Percentiles rank a stretch among this genome's conserved stretches.
Evolutionary conservation across 768 basidiomycete species (phyloP).

Genomic region (Macrolepiota fuliginosa): DNA sequence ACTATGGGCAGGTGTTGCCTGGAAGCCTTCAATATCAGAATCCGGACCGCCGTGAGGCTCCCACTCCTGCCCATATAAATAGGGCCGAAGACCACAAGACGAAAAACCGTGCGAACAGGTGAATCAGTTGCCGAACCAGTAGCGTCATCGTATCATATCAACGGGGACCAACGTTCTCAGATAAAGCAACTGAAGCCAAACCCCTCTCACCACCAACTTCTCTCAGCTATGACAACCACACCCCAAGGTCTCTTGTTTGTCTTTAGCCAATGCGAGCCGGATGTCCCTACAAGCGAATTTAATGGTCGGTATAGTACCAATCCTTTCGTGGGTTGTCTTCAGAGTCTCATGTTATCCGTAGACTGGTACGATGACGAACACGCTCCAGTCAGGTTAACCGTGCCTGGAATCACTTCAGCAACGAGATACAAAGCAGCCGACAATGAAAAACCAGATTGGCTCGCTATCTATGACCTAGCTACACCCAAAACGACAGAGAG

Average conservation of each 20-base stretch:
- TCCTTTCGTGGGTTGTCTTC: not conserved
- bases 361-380: slow-evolving; percentile 36
- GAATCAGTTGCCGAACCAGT: too few relatives aligned
- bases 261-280: slow-evolving; percentile 24
- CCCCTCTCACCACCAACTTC: too few relatives aligned
- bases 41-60: too few relatives aligned
- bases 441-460: not conserved
- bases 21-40: too few relatives aligned
- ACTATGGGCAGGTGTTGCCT: too few relatives aligned
- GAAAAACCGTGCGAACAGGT: too few relatives aligned
- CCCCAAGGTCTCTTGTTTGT: slow-evolving; percentile 24
- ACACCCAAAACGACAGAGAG: not conserved
- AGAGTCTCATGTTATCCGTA: slow-evolving; percentile 6
- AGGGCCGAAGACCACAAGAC: too few relatives aligned
- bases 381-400: slow-evolving; percentile 20
- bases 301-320: slow-evolving; percentile 23
- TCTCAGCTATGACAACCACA: not conserved
- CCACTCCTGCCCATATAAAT: too few relatives aligned
- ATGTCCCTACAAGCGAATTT: slow-evolving; percentile 25
- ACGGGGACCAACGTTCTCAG: too few relatives aligned
- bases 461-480: not conserved
- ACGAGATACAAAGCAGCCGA: not conserved
- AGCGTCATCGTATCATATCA: too few relatives aligned
- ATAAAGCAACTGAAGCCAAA: too few relatives aligned
- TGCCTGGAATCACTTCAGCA: not conserved